phyloP scores from a whole-genome alignment of 805 yeast genomes.

The Metschnikowia amazonensis region DNA sequence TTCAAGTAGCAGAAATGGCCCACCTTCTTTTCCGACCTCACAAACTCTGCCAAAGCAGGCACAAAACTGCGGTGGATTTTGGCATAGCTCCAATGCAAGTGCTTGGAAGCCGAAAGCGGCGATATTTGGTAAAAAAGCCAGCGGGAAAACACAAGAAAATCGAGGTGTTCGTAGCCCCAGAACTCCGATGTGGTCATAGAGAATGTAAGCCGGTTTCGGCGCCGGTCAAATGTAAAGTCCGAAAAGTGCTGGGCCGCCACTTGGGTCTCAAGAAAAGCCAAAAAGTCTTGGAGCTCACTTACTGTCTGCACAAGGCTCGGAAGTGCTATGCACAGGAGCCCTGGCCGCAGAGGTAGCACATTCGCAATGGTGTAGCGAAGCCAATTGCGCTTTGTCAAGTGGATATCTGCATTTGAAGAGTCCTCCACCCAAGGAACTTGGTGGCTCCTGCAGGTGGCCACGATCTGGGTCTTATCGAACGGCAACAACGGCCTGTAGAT shows the following conservation, averaged over 20 bases:
- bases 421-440: conserved; percentile 67
- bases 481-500: conserved; percentile 53
- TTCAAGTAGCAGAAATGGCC: not conserved
- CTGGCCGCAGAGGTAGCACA: conserved; percentile 21
- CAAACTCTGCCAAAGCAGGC: conserved; percentile 16
- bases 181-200: not conserved
- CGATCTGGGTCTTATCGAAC: conserved; percentile 42
- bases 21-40: not conserved
- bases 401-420: conserved; percentile 51
- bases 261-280: conserved; percentile 5
- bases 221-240: not conserved
- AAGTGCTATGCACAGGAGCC: conserved; percentile 6
- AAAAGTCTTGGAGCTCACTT: conserved; percentile 6
- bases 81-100: conserved; percentile 40
- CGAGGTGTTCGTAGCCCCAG: not conserved
- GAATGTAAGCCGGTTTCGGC: not conserved
- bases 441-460: conserved; percentile 40
- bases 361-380: conserved; percentile 38
- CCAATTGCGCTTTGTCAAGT: conserved; percentile 55
- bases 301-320: conserved; percentile 13
- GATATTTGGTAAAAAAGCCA: conserved; percentile 26
- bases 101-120: conserved; percentile 30
- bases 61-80: conserved; percentile 31
- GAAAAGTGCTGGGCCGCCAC: not conserved
- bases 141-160: conserved; percentile 24